Evolutionary conservation across 2,329 filamentous ascomycete genomes (phyloP).

Genomic region (Xylaria sp.): DNA sequence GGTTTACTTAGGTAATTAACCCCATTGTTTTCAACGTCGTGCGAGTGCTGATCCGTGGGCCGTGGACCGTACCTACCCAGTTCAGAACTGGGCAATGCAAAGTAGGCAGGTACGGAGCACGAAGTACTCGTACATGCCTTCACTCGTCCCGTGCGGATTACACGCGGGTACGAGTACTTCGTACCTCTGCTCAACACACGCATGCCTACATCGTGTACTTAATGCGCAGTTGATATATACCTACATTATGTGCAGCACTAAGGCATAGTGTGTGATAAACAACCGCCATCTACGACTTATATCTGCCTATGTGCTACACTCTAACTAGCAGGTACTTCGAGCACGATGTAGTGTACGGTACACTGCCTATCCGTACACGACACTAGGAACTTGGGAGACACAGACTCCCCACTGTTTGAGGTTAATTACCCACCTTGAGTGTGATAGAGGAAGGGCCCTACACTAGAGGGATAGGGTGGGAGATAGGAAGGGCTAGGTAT

Average conservation of each 20-base stretch:
- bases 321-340: neutral
- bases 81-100: neutral
- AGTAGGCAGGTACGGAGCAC: neutral
- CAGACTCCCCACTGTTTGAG: neutral
- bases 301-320: neutral
- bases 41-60: neutral
- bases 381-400: neutral
- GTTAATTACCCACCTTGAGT: neutral
- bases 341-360: neutral
- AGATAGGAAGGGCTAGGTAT: neutral
- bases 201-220: neutral
- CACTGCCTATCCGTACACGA: neutral
- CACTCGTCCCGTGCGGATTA: too few relatives aligned
- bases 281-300: neutral
- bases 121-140: neutral
- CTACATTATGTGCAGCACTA: neutral
- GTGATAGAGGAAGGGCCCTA: neutral
- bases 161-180: neutral
- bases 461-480: neutral
- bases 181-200: neutral
- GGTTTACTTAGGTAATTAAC: neutral
- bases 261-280: neutral
- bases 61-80: too few relatives aligned
- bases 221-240: neutral
- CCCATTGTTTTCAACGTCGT: neutral